A percentile compares a stretch with the other conserved stretches of the same genome.
phyloP scores from a whole-genome alignment of 2,329 filamentous ascomycete genomes.

The Cladosporium phlei region DNA sequence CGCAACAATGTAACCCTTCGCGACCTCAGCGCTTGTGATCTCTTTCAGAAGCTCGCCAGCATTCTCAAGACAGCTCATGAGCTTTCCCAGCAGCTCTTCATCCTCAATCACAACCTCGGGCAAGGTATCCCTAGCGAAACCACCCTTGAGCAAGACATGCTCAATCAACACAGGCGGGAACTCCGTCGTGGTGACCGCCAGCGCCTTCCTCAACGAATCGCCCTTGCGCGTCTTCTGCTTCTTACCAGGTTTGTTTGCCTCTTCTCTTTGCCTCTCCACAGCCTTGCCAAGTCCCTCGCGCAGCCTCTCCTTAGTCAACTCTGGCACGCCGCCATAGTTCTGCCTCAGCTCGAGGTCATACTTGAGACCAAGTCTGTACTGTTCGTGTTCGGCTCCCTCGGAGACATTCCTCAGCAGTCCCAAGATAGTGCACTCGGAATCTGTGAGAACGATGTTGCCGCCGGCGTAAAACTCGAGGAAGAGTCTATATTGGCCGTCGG shows the following conservation, averaged over 20 bases:
- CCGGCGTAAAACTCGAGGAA: slow-evolving; percentile 96
- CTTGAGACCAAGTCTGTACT: slow-evolving; percentile 67
- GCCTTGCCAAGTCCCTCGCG: slow-evolving; percentile 63
- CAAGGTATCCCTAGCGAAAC: slow-evolving; percentile 64
- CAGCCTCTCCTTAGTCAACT: slow-evolving; percentile 69
- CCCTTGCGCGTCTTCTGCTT: slow-evolving; percentile 71
- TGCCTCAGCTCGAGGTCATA: slow-evolving; percentile 80
- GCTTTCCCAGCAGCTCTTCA: slow-evolving; percentile 57
- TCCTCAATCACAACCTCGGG: slow-evolving; percentile 66
- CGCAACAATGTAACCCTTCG: slow-evolving; percentile 84
- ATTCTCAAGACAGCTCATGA: slow-evolving; percentile 64
- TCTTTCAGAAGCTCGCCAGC: slow-evolving; percentile 65
- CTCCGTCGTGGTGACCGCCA: slow-evolving; percentile 82
- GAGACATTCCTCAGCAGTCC: slow-evolving; percentile 74
- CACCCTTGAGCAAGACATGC: slow-evolving; percentile 67
- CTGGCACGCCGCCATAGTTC: slow-evolving; percentile 72
- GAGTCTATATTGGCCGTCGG: slow-evolving; percentile 79
- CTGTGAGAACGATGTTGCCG: slow-evolving; percentile 90
- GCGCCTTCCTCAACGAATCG: slow-evolving; percentile 70
- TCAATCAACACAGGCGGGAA: slow-evolving; percentile 84
- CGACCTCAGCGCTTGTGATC: slow-evolving; percentile 60
- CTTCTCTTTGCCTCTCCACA: slow-evolving; percentile 53
- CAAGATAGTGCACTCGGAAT: slow-evolving; percentile 75
- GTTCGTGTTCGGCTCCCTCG: slow-evolving; percentile 78
- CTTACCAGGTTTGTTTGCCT: slow-evolving; percentile 47